A percentile compares a stretch with the other conserved stretches of the same genome.
phyloP scores from a whole-genome alignment of 305 asterid genomes.

The Withania somnifera region DNA sequence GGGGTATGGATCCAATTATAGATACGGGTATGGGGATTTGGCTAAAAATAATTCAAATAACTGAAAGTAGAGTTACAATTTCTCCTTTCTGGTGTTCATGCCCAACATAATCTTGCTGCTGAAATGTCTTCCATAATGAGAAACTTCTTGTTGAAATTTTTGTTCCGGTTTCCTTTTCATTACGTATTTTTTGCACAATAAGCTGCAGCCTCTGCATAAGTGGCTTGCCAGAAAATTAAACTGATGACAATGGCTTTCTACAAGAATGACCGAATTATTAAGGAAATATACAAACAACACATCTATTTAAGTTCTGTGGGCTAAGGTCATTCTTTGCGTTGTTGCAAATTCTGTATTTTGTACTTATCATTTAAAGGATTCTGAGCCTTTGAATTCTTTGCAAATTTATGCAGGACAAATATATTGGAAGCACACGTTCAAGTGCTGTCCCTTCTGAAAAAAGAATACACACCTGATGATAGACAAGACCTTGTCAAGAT shows the following conservation, averaged over 20 bases:
- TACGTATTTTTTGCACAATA: neutral
- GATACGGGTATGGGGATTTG: neutral
- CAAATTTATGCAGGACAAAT: conserved; percentile 55
- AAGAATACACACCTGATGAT: conserved; percentile 68
- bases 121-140: neutral
- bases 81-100: too few species aligned
- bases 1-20: neutral
- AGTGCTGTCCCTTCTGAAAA: conserved; percentile 61
- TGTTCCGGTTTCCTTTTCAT: neutral
- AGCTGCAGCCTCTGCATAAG: neutral
- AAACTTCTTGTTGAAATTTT: neutral
- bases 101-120: neutral
- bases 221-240: neutral
- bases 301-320: neutral
- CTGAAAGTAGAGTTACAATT: neutral
- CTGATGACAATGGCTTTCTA: neutral
- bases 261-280: neutral
- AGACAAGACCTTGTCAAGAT: conserved; percentile 33
- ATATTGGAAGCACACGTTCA: conserved; percentile 81
- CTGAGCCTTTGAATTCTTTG: neutral
- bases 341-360: neutral
- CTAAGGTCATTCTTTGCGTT: neutral
- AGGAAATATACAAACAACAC: neutral
- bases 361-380: neutral
- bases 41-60: neutral